Evolutionary conservation across 768 basidiomycete genomes (phyloP).

Genomic region (Mycena epipterygia): DNA sequence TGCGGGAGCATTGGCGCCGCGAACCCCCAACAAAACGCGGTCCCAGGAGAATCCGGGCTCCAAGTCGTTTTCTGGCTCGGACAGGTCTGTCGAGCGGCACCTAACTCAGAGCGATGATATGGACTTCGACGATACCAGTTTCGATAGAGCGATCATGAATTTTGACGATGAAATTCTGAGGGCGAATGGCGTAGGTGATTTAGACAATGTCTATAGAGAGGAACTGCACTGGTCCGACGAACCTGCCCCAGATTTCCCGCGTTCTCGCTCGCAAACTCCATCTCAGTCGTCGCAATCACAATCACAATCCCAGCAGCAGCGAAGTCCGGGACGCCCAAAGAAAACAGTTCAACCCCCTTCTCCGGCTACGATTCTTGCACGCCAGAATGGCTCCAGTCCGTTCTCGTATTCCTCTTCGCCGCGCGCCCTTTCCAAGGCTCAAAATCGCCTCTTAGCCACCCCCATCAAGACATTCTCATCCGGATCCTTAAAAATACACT

Average conservation of each 20-base stretch:
- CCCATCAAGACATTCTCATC: constrained; percentile 12
- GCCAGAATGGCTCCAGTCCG: not conserved
- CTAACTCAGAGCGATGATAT: constrained; percentile 57
- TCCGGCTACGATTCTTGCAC: not conserved
- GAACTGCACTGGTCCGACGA: constrained; percentile 31
- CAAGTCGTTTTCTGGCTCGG: constrained; percentile 53
- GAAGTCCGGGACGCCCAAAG: too few relatives aligned
- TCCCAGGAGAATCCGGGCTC: constrained; percentile 25
- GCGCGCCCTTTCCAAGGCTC: not conserved
- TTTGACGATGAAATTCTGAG: constrained; percentile 12
- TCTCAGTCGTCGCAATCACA: constrained; percentile 33
- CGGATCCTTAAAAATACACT: constrained; percentile 18
- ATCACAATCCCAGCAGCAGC: constrained; percentile 30
- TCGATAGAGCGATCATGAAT: not conserved
- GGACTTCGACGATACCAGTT: constrained; percentile 30
- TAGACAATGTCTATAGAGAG: constrained; percentile 27
- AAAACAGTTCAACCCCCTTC: constrained; percentile 6
- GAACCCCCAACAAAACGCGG: too few relatives aligned
- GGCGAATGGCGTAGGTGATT: constrained; percentile 3
- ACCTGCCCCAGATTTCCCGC: not conserved
- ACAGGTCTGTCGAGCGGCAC: constrained; percentile 61
- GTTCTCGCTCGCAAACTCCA: constrained; percentile 22
- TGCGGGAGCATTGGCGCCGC: not conserved
- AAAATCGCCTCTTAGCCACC: not conserved
- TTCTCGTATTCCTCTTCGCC: not conserved